phyloP scores from a whole-genome alignment of 176 grass and related monocot genomes.

The Triticum urartu region DNA sequence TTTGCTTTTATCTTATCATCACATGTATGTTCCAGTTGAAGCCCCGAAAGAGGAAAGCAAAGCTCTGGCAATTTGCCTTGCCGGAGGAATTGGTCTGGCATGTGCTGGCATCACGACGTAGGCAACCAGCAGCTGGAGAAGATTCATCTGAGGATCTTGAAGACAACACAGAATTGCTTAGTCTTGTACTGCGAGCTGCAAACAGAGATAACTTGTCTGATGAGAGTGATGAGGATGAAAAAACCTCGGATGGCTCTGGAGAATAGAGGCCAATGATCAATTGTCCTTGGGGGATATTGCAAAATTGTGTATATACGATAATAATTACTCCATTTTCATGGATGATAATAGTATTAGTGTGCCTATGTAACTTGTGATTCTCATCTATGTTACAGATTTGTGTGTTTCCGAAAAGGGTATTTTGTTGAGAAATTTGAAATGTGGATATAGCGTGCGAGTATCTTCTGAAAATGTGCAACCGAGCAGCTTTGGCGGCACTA shows the following conservation, averaged over 20 bases:
- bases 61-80: constrained; percentile 40
- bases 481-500: neutral
- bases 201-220: constrained; percentile 45
- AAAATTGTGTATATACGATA: constrained; percentile 37
- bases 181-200: constrained; percentile 50
- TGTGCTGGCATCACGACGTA: constrained; percentile 41
- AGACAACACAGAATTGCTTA: constrained; percentile 43
- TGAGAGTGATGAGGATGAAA: constrained; percentile 65
- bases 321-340: constrained; percentile 11
- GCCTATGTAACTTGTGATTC: neutral
- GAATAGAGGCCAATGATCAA: constrained; percentile 45
- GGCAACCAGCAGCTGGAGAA: constrained; percentile 28
- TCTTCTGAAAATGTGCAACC: neutral
- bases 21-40: constrained; percentile 24
- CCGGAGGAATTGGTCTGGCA: constrained; percentile 66
- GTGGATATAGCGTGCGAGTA: neutral
- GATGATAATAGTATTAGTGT: constrained; percentile 8
- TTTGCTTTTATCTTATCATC: neutral
- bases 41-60: constrained; percentile 59
- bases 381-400: constrained; percentile 21
- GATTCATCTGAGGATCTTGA: constrained; percentile 33
- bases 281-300: neutral
- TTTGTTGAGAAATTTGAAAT: neutral
- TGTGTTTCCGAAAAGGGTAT: neutral
- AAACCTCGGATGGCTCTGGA: constrained; percentile 50